phyloP scores from a whole-genome alignment of 2,329 filamentous ascomycete species.

The Beauveria asiatica region DNA sequence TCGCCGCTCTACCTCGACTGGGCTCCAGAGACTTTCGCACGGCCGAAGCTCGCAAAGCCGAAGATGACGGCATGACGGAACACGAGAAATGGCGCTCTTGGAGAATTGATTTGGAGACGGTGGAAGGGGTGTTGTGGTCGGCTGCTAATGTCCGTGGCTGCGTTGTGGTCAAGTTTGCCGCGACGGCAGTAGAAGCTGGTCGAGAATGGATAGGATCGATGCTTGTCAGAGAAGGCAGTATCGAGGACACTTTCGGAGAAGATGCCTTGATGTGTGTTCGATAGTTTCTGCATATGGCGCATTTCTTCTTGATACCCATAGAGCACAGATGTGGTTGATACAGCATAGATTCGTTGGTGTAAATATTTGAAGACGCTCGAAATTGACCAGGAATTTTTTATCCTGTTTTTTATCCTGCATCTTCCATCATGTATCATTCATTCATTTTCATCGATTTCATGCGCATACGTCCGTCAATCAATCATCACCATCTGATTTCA shows the following conservation, averaged over 20 bases:
- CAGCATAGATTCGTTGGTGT: neutral
- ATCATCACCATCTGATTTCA: no score
- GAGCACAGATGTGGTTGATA: neutral
- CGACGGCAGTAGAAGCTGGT: slow-evolving; percentile 70
- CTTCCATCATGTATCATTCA: neutral
- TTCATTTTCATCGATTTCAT: neutral
- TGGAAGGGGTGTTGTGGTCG: slow-evolving; percentile 65
- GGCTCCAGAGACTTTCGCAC: slow-evolving; percentile 70
- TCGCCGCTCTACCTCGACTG: slow-evolving; percentile 68
- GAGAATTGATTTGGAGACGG: slow-evolving; percentile 50
- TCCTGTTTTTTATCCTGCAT: no score
- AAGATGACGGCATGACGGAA: slow-evolving; percentile 28
- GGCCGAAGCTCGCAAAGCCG: slow-evolving; percentile 37
- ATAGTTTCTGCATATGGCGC: slow-evolving; percentile 23
- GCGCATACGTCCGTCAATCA: neutral
- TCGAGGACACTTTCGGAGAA: slow-evolving; percentile 66
- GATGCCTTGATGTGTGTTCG: slow-evolving; percentile 69
- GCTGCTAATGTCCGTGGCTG: slow-evolving; percentile 73
- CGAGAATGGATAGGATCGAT: slow-evolving; percentile 72
- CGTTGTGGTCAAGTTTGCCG: slow-evolving; percentile 85
- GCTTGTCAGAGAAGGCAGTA: slow-evolving; percentile 64
- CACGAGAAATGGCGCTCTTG: slow-evolving; percentile 44
- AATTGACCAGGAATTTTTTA: neutral
- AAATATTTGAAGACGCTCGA: neutral
- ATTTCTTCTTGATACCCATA: slow-evolving; percentile 1